Conservation (phyloP, 2,329 filamentous ascomycete genomes). For the Fusarium fujikuroi region DNA sequence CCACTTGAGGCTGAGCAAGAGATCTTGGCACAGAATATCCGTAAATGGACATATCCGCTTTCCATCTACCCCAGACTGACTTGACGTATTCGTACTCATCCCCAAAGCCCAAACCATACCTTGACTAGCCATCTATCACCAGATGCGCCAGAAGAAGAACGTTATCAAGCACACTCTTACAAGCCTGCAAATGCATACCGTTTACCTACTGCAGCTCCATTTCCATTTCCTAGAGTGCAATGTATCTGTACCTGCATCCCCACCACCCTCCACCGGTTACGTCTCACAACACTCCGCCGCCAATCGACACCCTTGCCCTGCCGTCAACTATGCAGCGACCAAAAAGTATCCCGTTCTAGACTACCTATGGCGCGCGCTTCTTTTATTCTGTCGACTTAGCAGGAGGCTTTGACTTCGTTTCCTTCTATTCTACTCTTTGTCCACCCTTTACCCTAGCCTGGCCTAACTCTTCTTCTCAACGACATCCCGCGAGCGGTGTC, state of each 20-base stretch:
- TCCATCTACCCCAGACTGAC: neutral
- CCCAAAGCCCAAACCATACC: neutral
- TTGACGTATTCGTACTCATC: slow-evolving; percentile 29
- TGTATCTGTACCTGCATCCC: slow-evolving; percentile 22
- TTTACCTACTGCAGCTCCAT: neutral
- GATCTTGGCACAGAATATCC: neutral
- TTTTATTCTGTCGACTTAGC: slow-evolving; percentile 4
- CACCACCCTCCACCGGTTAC: slow-evolving; percentile 6
- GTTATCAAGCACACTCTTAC: neutral
- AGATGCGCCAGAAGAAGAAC: neutral
- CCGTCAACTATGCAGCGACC: slow-evolving; percentile 11
- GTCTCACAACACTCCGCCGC: slow-evolving; percentile 27
- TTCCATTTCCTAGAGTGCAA: neutral
- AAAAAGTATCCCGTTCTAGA: neutral
- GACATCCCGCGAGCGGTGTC: slow-evolving; percentile 45
- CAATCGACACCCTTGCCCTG: slow-evolving; percentile 38
- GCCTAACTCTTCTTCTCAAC: slow-evolving; percentile 6
- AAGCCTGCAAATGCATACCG: neutral
- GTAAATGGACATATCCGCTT: neutral
- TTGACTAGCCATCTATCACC: neutral
- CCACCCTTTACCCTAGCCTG: slow-evolving; percentile 1
- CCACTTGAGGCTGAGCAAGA: neutral
- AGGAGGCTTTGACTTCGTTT: slow-evolving; percentile 10
- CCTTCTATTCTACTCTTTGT: neutral
- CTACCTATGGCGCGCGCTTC: slow-evolving; percentile 15